Conservation (phyloP, 2,329 filamentous ascomycete species). For the Fusarium coffeatum region DNA sequence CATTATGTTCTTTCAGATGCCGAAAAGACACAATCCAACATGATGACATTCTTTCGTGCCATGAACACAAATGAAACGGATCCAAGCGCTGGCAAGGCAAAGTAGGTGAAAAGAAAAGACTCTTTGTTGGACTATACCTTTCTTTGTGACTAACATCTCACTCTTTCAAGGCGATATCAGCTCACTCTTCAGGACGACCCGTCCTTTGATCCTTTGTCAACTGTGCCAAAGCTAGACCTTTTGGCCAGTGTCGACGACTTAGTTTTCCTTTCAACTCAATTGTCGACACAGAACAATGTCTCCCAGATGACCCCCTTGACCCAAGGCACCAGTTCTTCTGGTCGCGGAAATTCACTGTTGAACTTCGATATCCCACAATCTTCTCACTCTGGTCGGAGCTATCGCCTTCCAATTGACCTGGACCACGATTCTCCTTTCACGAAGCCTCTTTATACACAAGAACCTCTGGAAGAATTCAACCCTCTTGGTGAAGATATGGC, state of each 20-base stretch:
- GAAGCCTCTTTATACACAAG: conserved; percentile 36
- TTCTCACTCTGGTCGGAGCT: conserved; percentile 50
- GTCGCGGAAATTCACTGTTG: conserved; percentile 43
- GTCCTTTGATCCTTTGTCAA: conserved; percentile 65
- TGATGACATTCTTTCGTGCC: conserved; percentile 74
- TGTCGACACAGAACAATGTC: conserved; percentile 52
- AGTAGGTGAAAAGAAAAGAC: conserved; percentile 62
- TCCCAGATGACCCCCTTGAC: conserved; percentile 61
- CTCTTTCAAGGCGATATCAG: conserved; percentile 71
- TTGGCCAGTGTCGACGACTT: conserved; percentile 53
- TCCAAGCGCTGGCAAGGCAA: conserved; percentile 75
- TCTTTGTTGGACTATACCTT: conserved; percentile 42
- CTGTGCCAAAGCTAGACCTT: conserved; percentile 50
- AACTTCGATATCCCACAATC: conserved; percentile 51
- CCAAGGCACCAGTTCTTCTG: conserved; percentile 48
- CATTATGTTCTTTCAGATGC: conserved; percentile 85
- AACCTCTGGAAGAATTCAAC: conserved; percentile 44
- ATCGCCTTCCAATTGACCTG: conserved; percentile 52
- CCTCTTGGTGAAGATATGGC: conserved; percentile 56
- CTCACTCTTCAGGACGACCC: conserved; percentile 86
- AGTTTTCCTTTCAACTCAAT: conserved; percentile 52
- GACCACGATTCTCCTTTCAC: conserved; percentile 47
- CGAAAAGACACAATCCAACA: conserved; percentile 77
- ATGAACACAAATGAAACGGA: conserved; percentile 70
- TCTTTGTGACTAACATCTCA: conserved; percentile 5